Conservation (phyloP, 345 rosid species). For the Citrus trifoliata region DNA sequence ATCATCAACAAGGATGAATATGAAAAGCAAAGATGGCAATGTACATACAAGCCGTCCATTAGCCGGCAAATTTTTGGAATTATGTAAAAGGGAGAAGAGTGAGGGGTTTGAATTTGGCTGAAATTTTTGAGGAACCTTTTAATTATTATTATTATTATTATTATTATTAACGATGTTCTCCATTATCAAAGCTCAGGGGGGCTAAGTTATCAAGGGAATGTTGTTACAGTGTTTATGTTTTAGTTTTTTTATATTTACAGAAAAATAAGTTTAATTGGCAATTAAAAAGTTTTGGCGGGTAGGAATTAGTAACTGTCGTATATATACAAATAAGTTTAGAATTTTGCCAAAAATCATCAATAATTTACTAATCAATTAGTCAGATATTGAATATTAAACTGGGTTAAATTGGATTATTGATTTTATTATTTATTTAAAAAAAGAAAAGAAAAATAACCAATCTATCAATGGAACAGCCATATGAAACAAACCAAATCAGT, state of each 20-base stretch:
- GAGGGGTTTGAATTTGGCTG: background rate
- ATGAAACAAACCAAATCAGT: background rate
- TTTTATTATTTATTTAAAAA: background rate
- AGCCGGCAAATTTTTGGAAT: conserved; percentile 37
- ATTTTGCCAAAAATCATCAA: background rate
- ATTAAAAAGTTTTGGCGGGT: conserved; percentile 6
- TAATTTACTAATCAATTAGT: background rate
- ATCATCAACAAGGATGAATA: conserved; percentile 8
- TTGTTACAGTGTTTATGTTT: background rate
- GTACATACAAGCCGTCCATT: conserved; percentile 13
- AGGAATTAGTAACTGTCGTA: background rate
- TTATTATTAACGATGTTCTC: background rate
- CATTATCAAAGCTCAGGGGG: conserved; percentile 23
- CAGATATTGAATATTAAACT: background rate
- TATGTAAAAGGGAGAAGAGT: conserved; percentile 7
- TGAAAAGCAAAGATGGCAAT: background rate
- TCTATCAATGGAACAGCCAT: background rate
- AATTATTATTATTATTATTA: no score
- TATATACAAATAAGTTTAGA: background rate
- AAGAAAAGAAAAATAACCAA: background rate
- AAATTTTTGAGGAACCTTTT: background rate
- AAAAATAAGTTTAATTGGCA: background rate
- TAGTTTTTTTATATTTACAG: background rate
- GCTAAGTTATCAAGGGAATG: conserved; percentile 16
- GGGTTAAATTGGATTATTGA: background rate